These are phyloP conservation scores for Hymenoscyphus repandus DNA, from an alignment of 2,329 filamentous ascomycete species.

Conservation along the genomic window DNA sequence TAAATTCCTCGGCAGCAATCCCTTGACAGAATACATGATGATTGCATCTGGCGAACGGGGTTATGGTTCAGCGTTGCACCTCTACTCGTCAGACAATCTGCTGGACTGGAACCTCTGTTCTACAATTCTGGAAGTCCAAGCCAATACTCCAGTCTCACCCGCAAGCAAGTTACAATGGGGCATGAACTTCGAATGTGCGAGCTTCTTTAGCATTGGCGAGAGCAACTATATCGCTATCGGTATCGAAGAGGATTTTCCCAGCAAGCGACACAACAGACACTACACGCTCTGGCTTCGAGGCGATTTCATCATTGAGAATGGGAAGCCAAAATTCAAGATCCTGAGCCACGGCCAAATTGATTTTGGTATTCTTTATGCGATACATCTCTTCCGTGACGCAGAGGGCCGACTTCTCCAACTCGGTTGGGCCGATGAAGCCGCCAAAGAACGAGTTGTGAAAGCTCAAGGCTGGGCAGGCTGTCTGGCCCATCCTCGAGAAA, in stretches of 20 bases:
- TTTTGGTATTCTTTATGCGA: constrained; percentile 18
- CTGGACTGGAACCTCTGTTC: constrained; percentile 17
- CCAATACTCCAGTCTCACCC: constrained; percentile 9
- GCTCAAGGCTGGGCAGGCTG: constrained; percentile 22
- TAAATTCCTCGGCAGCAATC: constrained; percentile 7
- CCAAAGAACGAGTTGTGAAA: constrained; percentile 1
- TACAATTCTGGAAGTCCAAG: constrained; percentile 12
- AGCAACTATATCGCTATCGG: constrained; percentile 21
- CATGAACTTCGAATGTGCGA: constrained; percentile 22
- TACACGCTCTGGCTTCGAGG: constrained; percentile 15
- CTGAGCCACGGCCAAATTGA: constrained; percentile 18
- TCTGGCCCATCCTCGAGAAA: constrained; percentile 17
- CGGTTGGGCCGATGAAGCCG: constrained; percentile 21
- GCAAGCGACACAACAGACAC: constrained; percentile 10
- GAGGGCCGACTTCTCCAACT: constrained; percentile 17
- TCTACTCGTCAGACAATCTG: constrained; percentile 18
- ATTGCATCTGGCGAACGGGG: constrained; percentile 17
- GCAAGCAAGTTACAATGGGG: constrained; percentile 12
- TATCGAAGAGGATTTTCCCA: constrained; percentile 15
- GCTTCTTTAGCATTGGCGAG: constrained; percentile 19
- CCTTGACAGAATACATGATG: constrained; percentile 18
- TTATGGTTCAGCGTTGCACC: constrained; percentile 14
- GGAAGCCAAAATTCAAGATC: constrained; percentile 17
- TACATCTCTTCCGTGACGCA: constrained; percentile 18
- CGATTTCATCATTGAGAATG: constrained; percentile 13